Evolutionary conservation across 2,329 filamentous ascomycete species (phyloP).

Genomic region (Capronia americana): DNA sequence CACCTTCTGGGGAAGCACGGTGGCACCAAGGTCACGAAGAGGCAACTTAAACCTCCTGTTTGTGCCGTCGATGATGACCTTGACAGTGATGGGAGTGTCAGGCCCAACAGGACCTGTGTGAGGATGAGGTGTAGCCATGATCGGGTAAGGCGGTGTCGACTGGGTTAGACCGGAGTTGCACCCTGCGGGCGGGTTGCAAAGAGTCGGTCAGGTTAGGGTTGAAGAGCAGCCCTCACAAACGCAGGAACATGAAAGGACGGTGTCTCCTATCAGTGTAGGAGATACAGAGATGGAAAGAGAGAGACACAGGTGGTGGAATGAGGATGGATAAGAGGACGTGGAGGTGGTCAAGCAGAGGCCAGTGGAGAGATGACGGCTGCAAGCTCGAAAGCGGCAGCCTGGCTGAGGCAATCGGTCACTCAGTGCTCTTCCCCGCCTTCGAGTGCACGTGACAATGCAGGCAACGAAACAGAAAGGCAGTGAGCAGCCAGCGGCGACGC

Average conservation of each 20-base stretch:
- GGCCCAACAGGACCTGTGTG: constrained; percentile 59
- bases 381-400: constrained; percentile 22
- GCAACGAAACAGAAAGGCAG: not conserved
- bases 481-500: not conserved
- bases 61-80: constrained; percentile 77
- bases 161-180: constrained; percentile 16
- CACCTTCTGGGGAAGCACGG: constrained; percentile 82
- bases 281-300: constrained; percentile 18
- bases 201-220: constrained; percentile 15
- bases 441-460: not conserved
- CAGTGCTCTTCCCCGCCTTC: constrained; percentile 1
- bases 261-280: constrained; percentile 11
- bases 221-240: constrained; percentile 21
- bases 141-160: constrained; percentile 44
- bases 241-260: constrained; percentile 18
- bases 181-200: constrained; percentile 21
- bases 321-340: constrained; percentile 16
- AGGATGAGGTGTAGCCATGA: constrained; percentile 51
- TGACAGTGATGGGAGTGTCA: constrained; percentile 82
- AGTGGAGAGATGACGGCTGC: constrained; percentile 28
- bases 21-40: constrained; percentile 78
- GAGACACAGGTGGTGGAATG: constrained; percentile 1
- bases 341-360: constrained; percentile 19
- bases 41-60: constrained; percentile 88
- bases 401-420: constrained; percentile 24